phyloP scores from a whole-genome alignment of 2,329 filamentous ascomycete species.

The Hirsutella rhossiliensis region DNA sequence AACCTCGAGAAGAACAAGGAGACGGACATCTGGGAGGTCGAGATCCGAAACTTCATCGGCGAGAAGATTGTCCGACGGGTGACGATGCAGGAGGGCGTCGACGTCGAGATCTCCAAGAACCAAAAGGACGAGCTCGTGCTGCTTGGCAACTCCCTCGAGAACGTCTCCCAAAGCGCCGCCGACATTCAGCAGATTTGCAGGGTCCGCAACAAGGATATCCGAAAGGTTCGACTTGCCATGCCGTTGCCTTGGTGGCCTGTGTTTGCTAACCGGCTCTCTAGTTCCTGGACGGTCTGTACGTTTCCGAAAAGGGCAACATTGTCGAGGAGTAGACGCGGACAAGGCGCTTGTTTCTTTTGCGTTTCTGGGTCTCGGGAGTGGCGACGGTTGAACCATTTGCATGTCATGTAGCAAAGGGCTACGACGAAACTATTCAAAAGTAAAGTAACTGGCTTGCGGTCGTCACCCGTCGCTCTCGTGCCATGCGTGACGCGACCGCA shows the following conservation, averaged over 20 bases:
- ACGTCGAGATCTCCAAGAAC: constrained; percentile 78
- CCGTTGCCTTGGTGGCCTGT: background rate
- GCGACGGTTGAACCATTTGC: constrained; percentile 47
- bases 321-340: constrained; percentile 49
- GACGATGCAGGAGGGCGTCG: constrained; percentile 78
- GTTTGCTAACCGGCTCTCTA: constrained; percentile 24
- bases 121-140: constrained; percentile 97
- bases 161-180: constrained; percentile 93
- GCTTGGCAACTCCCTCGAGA: constrained; percentile 88
- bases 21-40: constrained; percentile 78
- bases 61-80: constrained; percentile 98
- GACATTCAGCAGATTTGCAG: constrained; percentile 99
- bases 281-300: constrained; percentile 99
- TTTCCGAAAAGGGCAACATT: constrained; percentile 97
- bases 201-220: constrained; percentile 99
- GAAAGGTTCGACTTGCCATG: constrained; percentile 54
- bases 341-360: constrained; percentile 39
- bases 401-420: constrained; percentile 45
- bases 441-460: constrained; percentile 19
- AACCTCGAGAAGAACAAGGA: constrained; percentile 95
- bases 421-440: constrained; percentile 26
- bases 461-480: background rate
- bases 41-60: constrained; percentile 99
- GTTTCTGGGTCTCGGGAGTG: constrained; percentile 53
- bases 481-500: background rate